These are phyloP conservation scores for Eremothecium sinecaudum DNA, from an alignment of 1,139 yeast genomes.

Conservation along the genomic window DNA sequence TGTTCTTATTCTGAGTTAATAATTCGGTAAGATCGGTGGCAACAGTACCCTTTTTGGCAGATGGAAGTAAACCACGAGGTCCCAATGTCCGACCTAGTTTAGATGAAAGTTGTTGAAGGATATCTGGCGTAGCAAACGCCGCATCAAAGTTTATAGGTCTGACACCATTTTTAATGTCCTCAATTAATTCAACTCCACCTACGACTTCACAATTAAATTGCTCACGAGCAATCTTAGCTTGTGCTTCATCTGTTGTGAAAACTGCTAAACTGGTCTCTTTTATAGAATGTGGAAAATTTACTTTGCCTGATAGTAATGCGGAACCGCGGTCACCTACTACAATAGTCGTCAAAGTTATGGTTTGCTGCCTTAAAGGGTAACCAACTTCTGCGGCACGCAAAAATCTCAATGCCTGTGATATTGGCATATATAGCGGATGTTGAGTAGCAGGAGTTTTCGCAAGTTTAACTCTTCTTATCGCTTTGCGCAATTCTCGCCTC, in stretches of 20 bases:
- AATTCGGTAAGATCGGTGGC: constrained; percentile 51
- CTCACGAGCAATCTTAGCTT: constrained; percentile 43
- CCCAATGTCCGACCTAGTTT: constrained; percentile 72
- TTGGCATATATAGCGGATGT: constrained; percentile 61
- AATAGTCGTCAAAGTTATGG: constrained; percentile 55
- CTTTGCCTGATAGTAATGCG: constrained; percentile 63
- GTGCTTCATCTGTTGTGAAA: constrained; percentile 50
- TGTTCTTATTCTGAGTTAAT: constrained; percentile 51
- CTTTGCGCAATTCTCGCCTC: constrained; percentile 25
- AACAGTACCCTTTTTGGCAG: constrained; percentile 78
- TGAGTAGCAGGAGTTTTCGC: constrained; percentile 36
- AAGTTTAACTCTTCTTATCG: constrained; percentile 22
- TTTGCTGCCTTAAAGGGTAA: constrained; percentile 56
- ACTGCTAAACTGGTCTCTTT: constrained; percentile 57
- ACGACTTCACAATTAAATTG: constrained; percentile 49
- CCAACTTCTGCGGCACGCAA: constrained; percentile 89
- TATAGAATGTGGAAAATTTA: constrained; percentile 67
- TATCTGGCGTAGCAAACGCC: constrained; percentile 79
- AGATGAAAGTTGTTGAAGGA: constrained; percentile 46
- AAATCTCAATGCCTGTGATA: constrained; percentile 65
- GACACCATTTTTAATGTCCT: constrained; percentile 48
- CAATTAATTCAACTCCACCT: constrained; percentile 68
- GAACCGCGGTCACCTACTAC: constrained; percentile 77
- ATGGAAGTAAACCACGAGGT: constrained; percentile 85
- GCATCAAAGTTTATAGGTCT: constrained; percentile 56